Evolutionary conservation across 176 grass and related monocot species (phyloP), one percentile per base, ranked within the genome.

Genomic region (Microstegium vimineum): DNA sequence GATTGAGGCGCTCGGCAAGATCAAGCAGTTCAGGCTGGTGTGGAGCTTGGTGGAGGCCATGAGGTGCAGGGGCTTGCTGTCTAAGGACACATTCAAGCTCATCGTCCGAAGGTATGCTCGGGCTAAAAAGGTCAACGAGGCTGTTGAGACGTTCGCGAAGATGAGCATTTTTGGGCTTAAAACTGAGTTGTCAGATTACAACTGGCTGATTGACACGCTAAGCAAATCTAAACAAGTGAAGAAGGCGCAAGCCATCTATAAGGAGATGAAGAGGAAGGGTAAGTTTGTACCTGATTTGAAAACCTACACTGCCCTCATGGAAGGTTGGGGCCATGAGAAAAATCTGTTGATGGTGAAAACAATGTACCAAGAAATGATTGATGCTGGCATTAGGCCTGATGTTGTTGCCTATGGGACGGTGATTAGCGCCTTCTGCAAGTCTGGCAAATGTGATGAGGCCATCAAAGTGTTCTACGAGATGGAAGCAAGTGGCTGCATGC

Each of bases 1-100:
- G 42, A 94, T 94, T 7, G 92, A 94, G 66, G 89, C 92, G 20
- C 92, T 94, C 12, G 89, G 89, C 15, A 94, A 94, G 82, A 93
- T 93, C 68, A 93, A 93, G 36, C 91, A 90, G 75, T 93, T 90
- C 81, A 82, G 35, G 65, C 63, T 90, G 73, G 81, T 93, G 51
- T 93, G 88, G 91, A 87, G 71, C 77, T 88, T 93, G 68, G 88
- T 93, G 40, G 91, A 93, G 47, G 26, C 81, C 31, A 93, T 93
- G 91, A 83, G 78, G 52, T 79, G 71, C 32, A 63, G 81, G 34
- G 30, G 65, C 71, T 68, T 90, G 32, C 57, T 93, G 49, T 90
- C 82, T 8, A 94, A 83, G 82, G 86, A 94, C 20, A 94, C 92
- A 5, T 87, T 91, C 83, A 82, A 64, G 60, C 38, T 94, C 78